These are phyloP conservation scores for Aspergillus ibericus DNA, from an alignment of 2,329 filamentous ascomycete genomes.

Conservation along the genomic window DNA sequence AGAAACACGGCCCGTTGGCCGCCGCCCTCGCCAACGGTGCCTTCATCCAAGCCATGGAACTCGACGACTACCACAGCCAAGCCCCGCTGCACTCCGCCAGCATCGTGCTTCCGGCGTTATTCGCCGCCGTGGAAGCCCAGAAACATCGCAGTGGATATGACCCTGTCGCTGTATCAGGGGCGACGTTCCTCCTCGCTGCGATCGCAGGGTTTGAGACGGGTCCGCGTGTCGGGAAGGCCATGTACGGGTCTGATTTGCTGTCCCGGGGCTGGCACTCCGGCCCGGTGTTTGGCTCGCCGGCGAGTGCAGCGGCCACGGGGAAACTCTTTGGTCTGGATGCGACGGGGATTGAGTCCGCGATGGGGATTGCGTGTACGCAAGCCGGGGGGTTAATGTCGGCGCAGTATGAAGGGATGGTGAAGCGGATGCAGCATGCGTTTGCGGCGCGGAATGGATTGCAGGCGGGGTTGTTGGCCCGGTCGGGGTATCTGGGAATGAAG, in stretches of 20 bases:
- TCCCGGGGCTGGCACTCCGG: constrained; percentile 44
- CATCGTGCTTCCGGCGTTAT: constrained; percentile 41
- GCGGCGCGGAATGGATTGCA: constrained; percentile 46
- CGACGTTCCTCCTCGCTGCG: constrained; percentile 35
- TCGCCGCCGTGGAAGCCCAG: constrained; percentile 31
- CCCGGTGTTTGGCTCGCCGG: constrained; percentile 39
- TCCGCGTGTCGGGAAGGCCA: constrained; percentile 38
- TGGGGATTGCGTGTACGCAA: constrained; percentile 45
- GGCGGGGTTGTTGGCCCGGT: constrained; percentile 38
- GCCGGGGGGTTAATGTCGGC: constrained; percentile 44
- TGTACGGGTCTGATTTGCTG: constrained; percentile 42
- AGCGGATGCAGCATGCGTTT: constrained; percentile 50
- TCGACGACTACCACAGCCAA: constrained; percentile 46
- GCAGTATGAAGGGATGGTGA: constrained; percentile 45
- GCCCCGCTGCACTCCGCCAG: constrained; percentile 43
- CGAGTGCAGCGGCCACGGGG: constrained; percentile 30
- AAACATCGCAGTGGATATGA: neutral
- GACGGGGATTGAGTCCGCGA: constrained; percentile 32
- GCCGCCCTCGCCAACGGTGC: constrained; percentile 45
- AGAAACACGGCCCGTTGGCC: constrained; percentile 4
- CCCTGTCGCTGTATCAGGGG: constrained; percentile 21
- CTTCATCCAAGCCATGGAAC: constrained; percentile 47
- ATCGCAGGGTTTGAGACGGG: constrained; percentile 44
- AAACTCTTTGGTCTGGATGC: constrained; percentile 35
- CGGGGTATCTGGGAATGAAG: constrained; percentile 45